Conservation (phyloP, 2,329 filamentous ascomycete genomes). For the Pseudopithomyces maydicus region DNA sequence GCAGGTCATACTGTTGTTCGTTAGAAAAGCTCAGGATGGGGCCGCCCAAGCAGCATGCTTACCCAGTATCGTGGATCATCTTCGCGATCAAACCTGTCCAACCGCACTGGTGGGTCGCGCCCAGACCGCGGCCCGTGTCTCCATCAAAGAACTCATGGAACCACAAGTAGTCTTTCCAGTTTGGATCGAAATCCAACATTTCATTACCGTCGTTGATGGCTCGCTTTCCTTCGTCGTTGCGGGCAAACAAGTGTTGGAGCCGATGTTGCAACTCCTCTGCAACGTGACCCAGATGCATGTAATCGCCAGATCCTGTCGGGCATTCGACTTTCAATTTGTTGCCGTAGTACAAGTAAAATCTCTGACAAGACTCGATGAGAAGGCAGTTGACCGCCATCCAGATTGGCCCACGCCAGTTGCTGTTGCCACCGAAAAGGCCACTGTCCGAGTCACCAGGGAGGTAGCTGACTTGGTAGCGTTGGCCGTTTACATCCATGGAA, state of each 20-base stretch:
- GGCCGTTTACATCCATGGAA: slow-evolving; percentile 94
- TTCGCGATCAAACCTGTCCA: slow-evolving; percentile 96
- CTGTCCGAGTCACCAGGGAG: slow-evolving; percentile 96
- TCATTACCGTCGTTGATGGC: slow-evolving; percentile 88
- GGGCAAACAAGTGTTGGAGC: slow-evolving; percentile 86
- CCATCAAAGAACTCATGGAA: slow-evolving; percentile 98
- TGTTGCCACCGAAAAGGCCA: slow-evolving; percentile 93
- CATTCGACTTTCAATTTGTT: slow-evolving; percentile 88
- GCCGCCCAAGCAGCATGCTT: slow-evolving; percentile 45
- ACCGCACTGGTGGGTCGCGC: slow-evolving; percentile 91
- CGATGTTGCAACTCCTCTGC: slow-evolving; percentile 95
- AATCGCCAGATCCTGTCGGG: slow-evolving; percentile 88
- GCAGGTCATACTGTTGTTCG: slow-evolving; percentile 72
- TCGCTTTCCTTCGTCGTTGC: slow-evolving; percentile 81
- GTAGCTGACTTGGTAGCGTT: slow-evolving; percentile 85
- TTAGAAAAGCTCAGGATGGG: background rate
- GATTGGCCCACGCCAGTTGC: slow-evolving; percentile 93
- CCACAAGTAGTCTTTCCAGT: slow-evolving; percentile 94
- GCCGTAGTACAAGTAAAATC: slow-evolving; percentile 96
- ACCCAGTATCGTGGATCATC: slow-evolving; percentile 98
- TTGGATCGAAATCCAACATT: slow-evolving; percentile 83
- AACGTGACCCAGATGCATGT: slow-evolving; percentile 94
- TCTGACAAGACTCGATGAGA: slow-evolving; percentile 88
- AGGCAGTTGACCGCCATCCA: slow-evolving; percentile 97
- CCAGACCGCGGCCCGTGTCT: slow-evolving; percentile 84